Evolutionary conservation across 1,284 basidiomycete genomes (phyloP), one percentile per base, ranked within the genome.

Genomic region (Heimioporus retisporus): DNA sequence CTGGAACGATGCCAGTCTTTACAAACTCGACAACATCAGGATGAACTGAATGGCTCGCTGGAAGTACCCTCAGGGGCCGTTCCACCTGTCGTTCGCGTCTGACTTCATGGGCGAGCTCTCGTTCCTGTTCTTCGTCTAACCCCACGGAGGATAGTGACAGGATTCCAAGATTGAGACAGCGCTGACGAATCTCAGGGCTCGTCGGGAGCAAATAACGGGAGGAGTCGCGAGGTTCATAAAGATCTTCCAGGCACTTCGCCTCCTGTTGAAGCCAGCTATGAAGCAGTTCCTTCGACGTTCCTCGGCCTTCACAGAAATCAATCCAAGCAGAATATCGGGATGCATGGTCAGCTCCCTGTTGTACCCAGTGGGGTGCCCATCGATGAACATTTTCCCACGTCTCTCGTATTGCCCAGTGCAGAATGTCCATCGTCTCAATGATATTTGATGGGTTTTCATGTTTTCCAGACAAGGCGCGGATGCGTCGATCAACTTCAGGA

Each of bases 121-220:
- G 76, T 65, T 86, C 85, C 65, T 86, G n/a, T 60, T 86, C 85
- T 68, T 86, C 85, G 5, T 80, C 80, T 61, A 84, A 69, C 15
- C 69, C 55, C 14, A 61, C 50, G 56, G 73, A 68, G 2, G 43
- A 28, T 31, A 74, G 50, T 2, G 65, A 64, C 1, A 13, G 55
- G 13, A 40, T 40, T 11, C 35, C 35, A 40, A 40, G 35, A 40
- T 40, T 11, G 35, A 11, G 10, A 40, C 79, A 77, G 51, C 76
- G 75, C 21, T 73, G 67, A 8, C 62, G 64, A 4, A 85, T 69
- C 0, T 75, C 75, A 10, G 74, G 75, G n/a, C 74, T 61, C 2
- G 66, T 21, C 31, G 70, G 53, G n/a, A 40, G 35, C 35, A 11
- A 40, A 40, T 44, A 5, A 50, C 2, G 48, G 54, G 58, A 21